phyloP scores from a whole-genome alignment of 208 protist genomes.

The Crithidia thermophila region DNA sequence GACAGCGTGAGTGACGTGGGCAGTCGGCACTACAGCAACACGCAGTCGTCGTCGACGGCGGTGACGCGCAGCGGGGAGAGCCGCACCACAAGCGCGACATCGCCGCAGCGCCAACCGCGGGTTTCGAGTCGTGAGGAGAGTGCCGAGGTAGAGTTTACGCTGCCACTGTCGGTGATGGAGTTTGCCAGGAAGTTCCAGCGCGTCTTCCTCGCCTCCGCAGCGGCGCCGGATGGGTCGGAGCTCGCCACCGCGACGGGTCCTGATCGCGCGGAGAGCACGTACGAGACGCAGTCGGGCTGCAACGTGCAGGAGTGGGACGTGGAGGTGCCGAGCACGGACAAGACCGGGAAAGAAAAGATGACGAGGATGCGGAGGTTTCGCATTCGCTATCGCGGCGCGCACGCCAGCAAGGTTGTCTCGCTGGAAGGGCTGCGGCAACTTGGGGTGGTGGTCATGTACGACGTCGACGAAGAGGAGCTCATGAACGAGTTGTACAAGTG shows the following conservation, averaged over 20 bases:
- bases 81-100: not conserved
- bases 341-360: not conserved
- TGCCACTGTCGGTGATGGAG: not conserved
- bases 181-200: not conserved
- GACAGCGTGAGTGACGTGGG: not conserved
- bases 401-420: conserved; percentile 10
- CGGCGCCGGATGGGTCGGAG: too few species aligned
- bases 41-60: not conserved
- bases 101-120: not conserved
- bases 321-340: not conserved
- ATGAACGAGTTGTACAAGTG: not conserved
- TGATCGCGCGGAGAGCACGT: not conserved
- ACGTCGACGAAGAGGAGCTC: not conserved
- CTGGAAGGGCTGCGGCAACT: conserved; percentile 7
- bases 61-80: not conserved
- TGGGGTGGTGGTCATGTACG: conserved; percentile 5
- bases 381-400: not conserved
- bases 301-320: not conserved
- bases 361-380: not conserved
- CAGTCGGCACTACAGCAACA: not conserved
- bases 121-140: too few species aligned
- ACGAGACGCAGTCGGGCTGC: not conserved
- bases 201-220: too few species aligned
- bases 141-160: not conserved
- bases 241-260: too few species aligned